Conservation (phyloP, 306 rosid genomes). For the Acacia melanoxylon region DNA sequence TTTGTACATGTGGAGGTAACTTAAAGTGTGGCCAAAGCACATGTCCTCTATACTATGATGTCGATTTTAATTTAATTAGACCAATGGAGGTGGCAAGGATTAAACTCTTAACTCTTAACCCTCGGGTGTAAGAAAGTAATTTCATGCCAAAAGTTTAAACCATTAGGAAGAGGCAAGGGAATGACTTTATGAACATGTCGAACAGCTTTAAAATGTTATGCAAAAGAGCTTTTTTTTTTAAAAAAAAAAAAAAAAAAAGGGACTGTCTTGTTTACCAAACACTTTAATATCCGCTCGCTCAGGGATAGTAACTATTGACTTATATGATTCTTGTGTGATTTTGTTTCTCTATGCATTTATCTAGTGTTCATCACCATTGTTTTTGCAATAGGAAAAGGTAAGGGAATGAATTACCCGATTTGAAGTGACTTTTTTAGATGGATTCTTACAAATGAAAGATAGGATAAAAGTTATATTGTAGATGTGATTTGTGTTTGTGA, state of each 20-base stretch:
- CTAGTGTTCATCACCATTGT: constrained; percentile 1
- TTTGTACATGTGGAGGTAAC: too few species aligned
- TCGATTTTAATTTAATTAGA: too few species aligned
- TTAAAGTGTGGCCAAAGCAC: too few species aligned
- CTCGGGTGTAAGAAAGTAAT: neutral
- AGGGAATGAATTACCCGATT: neutral
- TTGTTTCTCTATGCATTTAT: neutral
- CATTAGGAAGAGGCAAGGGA: neutral
- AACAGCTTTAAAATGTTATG: constrained; percentile 9
- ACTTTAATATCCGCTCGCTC: neutral
- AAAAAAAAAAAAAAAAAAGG: too few species aligned
- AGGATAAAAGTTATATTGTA: too few species aligned
- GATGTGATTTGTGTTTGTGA: too few species aligned
- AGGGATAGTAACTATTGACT: constrained; percentile 6
- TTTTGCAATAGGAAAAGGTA: neutral
- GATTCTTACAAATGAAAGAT: too few species aligned
- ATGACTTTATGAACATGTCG: neutral
- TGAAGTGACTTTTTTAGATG: too few species aligned
- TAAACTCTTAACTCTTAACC: neutral
- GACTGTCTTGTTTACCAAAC: too few species aligned
- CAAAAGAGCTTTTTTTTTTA: neutral
- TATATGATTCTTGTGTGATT: neutral
- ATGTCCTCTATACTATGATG: too few species aligned
- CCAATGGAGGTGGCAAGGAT: too few species aligned
- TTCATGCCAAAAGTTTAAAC: neutral